phyloP scores from a whole-genome alignment of 164 flowering plant species.

The Buxus sempervirens region DNA sequence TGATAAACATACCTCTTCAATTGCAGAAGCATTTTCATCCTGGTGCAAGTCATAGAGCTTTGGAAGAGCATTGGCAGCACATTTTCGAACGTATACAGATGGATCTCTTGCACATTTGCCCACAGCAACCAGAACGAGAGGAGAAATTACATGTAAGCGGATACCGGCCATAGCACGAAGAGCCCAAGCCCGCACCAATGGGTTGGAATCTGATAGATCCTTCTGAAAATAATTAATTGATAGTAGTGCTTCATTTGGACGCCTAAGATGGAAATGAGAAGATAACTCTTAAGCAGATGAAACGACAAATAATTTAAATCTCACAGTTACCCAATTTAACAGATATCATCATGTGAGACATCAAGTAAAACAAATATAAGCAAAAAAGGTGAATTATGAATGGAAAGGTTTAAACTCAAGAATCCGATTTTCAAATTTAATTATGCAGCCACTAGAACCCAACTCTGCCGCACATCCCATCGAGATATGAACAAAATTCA shows the following conservation, averaged over 20 bases:
- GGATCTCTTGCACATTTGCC: constrained; percentile 92
- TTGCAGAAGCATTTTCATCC: constrained; percentile 63
- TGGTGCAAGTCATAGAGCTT: constrained; percentile 81
- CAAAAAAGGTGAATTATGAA: no score
- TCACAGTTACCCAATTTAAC: no score
- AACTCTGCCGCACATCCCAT: no score
- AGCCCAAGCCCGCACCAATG: constrained; percentile 99
- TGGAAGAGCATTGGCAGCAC: constrained; percentile 98
- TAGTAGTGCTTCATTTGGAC: constrained; percentile 95
- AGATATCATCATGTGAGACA: no score
- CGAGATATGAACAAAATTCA: background rate
- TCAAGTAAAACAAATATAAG: no score
- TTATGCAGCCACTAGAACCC: no score
- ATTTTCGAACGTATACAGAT: constrained; percentile 90
- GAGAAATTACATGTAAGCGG: constrained; percentile 84
- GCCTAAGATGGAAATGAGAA: constrained; percentile 45
- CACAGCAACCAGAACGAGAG: constrained; percentile 81
- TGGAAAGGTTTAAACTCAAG: no score
- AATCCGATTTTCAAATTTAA: no score
- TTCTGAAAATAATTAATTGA: constrained; percentile 96
- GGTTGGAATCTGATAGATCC: constrained; percentile 91
- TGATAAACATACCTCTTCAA: constrained; percentile 67
- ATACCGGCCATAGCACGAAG: constrained; percentile 99
- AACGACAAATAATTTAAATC: background rate
- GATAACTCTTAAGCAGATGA: background rate